These are phyloP conservation scores for Coffea canephora DNA, from an alignment of 257 asterid genomes.

Conservation along the genomic window DNA sequence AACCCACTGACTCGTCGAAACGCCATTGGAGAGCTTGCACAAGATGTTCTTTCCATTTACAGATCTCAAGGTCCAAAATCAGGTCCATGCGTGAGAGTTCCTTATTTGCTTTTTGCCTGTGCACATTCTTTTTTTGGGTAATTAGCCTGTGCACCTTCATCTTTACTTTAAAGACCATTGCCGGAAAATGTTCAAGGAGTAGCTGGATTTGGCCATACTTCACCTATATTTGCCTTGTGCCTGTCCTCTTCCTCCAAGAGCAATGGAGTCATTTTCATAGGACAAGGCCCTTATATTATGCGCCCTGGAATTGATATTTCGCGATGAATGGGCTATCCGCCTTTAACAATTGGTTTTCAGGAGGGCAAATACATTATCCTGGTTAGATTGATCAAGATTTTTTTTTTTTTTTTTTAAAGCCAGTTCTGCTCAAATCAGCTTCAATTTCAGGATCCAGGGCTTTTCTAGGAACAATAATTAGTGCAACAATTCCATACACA, in stretches of 20 bases:
- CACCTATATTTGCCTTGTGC: constrained; percentile 35
- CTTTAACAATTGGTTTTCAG: constrained; percentile 33
- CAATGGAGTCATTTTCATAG: constrained; percentile 32
- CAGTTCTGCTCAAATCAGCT: constrained; percentile 22
- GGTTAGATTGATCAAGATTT: not conserved
- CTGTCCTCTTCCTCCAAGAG: constrained; percentile 20
- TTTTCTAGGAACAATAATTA: constrained; percentile 29
- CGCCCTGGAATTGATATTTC: constrained; percentile 3
- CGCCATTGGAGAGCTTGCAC: constrained; percentile 31
- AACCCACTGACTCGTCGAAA: constrained; percentile 36
- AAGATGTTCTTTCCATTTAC: constrained; percentile 36
- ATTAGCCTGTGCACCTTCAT: constrained; percentile 33
- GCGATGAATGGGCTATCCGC: constrained; percentile 22
- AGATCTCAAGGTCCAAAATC: constrained; percentile 8
- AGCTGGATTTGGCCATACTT: constrained; percentile 41
- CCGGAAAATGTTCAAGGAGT: constrained; percentile 39
- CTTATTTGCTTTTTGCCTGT: constrained; percentile 37
- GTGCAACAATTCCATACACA: constrained; percentile 39
- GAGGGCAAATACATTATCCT: constrained; percentile 37
- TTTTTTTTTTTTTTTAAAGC: no score
- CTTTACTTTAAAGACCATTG: constrained; percentile 28
- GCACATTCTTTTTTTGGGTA: constrained; percentile 10
- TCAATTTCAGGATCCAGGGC: constrained; percentile 24
- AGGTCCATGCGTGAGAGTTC: constrained; percentile 12
- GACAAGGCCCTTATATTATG: constrained; percentile 13